Percentiles rank a stretch among this genome's conserved stretches.
Evolutionary conservation across 257 asterid genomes (phyloP).

Genomic region (Solanum corneliomulleri): DNA sequence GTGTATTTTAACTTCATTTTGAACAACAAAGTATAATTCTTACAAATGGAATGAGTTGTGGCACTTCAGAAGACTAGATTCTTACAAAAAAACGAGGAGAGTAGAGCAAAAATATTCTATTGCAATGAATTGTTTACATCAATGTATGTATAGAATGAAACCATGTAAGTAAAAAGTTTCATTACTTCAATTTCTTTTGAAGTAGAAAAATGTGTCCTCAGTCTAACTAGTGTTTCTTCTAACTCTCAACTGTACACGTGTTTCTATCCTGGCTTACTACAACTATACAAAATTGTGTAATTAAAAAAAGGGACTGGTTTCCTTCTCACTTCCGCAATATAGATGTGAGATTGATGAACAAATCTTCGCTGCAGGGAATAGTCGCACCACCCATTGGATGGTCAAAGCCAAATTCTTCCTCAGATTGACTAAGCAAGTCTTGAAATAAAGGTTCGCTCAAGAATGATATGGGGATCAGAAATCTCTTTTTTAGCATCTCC

Average conservation of each 20-base stretch:
- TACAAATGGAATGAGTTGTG: too few species aligned
- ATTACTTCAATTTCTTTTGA: neutral
- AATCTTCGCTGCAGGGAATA: conserved; percentile 28
- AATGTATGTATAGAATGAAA: too few species aligned
- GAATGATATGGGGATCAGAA: conserved; percentile 20
- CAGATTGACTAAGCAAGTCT: conserved; percentile 25
- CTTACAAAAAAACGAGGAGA: too few species aligned
- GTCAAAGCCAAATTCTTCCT: conserved; percentile 26
- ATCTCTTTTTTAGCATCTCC: conserved; percentile 20
- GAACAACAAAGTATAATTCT: too few species aligned
- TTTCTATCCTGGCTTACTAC: neutral
- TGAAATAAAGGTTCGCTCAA: conserved; percentile 35
- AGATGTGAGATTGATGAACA: conserved; percentile 22
- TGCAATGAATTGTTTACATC: too few species aligned
- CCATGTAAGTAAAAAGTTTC: neutral
- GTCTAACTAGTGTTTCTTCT: neutral
- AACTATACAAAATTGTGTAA: neutral
- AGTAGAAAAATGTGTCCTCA: neutral
- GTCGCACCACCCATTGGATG: conserved; percentile 59
- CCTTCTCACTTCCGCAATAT: neutral
- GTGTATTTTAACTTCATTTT: too few species aligned
- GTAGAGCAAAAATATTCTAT: too few species aligned
- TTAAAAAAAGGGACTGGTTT: neutral
- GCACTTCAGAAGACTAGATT: too few species aligned
- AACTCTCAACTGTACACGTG: neutral